Base-by-base conservation (phyloP, 1,284 basidiomycete genomes). In the Ganoderma boninense region DNA sequence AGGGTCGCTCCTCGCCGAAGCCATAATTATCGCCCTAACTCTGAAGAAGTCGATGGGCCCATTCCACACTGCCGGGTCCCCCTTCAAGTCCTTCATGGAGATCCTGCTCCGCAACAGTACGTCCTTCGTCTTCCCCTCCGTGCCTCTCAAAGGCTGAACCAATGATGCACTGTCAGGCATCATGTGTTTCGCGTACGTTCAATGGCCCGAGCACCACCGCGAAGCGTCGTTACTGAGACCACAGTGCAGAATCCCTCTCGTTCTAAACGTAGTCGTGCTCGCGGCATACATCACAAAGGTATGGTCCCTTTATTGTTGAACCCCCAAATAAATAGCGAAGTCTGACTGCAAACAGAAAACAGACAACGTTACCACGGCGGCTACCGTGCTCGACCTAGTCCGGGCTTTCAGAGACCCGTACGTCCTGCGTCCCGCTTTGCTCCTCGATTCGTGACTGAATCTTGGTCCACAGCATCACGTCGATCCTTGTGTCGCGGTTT, bases 321-420 rank as follows among this genome's bases (percentile, higher is more conserved):
- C 2, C 35, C 7, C 57, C 18, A 20, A 35, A 32, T 32, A 11
- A 16, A 16, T 10, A 52, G 23, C 6, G 20, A 23, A 40, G 4
- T 18, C 57, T 60, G 16, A 60, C 11, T 4, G 35, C 5, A 23
- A 60, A 23, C n/a, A 62, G 40, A 23, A 13, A 13, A 40, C 13
- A 29, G 23, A 62, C 2, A 20, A 2, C n/a, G n/a, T 6, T 20
- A 40, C 23, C 11, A 16, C 23, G 43, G n/a, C 38, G 6, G n/a
- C 35, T 26, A 10, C n/a, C 6, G 13, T 18, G 60, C 60, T 62
- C 23, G 8, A 18, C 10, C 54, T 62, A 6, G 23, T 42, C 7
- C 23, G 60, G 38, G 40, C 38, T n/a, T 29, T 43, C 23, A 62
- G 60, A 62, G 60, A 62, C 42, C 40, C 60, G 40, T 43, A 62